Evolutionary conservation across 2,329 filamentous ascomycete species (phyloP), one percentile per base, ranked within the genome.

Genomic region (Pyrenochaeta sp.): DNA sequence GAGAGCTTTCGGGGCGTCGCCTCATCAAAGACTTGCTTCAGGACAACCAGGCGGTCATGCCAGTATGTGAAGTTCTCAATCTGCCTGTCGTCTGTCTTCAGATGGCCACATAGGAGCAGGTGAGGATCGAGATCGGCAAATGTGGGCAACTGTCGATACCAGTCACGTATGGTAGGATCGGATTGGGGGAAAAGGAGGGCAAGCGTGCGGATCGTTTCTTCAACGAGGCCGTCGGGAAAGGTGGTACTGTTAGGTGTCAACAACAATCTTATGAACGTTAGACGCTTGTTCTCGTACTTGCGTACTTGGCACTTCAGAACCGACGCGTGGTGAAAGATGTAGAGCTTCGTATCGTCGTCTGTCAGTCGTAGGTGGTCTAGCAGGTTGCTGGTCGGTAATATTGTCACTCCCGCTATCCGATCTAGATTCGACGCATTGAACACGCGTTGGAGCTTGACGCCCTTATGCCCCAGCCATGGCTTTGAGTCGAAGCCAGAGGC

Each of bases 21-120:
- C 59, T 1, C 78, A 60, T 52, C 82, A 73, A 58, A 82, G 77
- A 43, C 79, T 79, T 5, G 73, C 63, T 82, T 81, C 1, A 83
- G 59, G 2, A 78, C 75, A 1, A 52, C 47, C 5, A 54, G 15
- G n/a, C 56, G 52, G 9, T 58, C 48, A 32, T 54, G 54, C 54
- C 47, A 58, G 44, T 45, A 79, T 0, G 44, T 51, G 53, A 80
- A 78, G 0, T 62, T 62, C 15, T 72, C 65, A 22, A 76, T 68
- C 36, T 73, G 72, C 5, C 78, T 64, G 34, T 77, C 68, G 30
- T 77, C 69, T 6, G 72, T 60, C 30, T 61, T 67, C 2, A 82
- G 64, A 5, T 63, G 71, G 1, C 74, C 75, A 32, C 75, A 75
- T 1, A 60, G 58, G 0, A 65, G 50, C 0, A 74, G 52, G 4